A percentile compares a stretch with the other conserved stretches of the same genome.
Conservation (phyloP, 176 grass and related monocot genomes). For the Cenchrus purpureus region DNA sequence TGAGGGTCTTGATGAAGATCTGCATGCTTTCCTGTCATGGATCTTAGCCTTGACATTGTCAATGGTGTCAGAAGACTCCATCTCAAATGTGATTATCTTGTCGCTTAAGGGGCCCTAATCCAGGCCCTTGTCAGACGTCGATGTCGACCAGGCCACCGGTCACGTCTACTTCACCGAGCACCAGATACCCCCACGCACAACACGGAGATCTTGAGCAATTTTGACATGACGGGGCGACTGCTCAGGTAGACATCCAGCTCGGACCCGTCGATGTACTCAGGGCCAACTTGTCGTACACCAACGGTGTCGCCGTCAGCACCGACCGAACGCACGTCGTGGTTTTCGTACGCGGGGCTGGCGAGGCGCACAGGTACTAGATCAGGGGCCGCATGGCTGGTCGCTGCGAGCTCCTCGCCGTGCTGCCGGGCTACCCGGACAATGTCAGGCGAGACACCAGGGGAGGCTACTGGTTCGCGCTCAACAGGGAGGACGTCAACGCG, state of each 20-base stretch:
- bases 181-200: slow-evolving; percentile 36
- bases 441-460: background rate
- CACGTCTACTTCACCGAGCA: slow-evolving; percentile 70
- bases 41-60: no score
- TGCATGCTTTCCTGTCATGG: no score
- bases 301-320: slow-evolving; percentile 29
- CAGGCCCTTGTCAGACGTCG: background rate
- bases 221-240: slow-evolving; percentile 47
- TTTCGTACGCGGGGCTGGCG: slow-evolving; percentile 7
- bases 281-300: slow-evolving; percentile 12
- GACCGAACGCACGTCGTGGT: slow-evolving; percentile 24
- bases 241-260: slow-evolving; percentile 33
- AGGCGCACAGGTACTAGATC: slow-evolving; percentile 49
- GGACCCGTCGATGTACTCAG: background rate
- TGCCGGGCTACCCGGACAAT: slow-evolving; percentile 63
- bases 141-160: slow-evolving; percentile 64
- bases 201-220: slow-evolving; percentile 19
- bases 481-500: no score
- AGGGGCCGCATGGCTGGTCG: slow-evolving; percentile 21
- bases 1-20: no score
- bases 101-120: no score
- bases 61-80: no score
- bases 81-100: no score
- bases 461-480: no score
- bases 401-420: slow-evolving; percentile 32